Percentiles rank a stretch among this genome's conserved stretches.
Evolutionary conservation across 2,329 filamentous ascomycete genomes (phyloP).

Genomic region (Venturia pyrina): DNA sequence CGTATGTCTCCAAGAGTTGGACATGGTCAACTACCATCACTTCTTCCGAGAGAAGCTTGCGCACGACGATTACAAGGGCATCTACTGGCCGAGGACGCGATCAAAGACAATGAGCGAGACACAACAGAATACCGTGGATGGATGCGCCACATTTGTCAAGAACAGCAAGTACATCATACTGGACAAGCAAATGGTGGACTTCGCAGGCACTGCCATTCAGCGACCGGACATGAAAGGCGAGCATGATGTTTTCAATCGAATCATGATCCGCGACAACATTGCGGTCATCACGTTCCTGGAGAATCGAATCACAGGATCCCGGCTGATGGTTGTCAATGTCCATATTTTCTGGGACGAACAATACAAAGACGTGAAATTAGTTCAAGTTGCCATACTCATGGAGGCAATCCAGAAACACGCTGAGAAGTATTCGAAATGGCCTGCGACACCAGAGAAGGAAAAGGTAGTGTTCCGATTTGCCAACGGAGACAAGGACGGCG

Average conservation of each 20-base stretch:
- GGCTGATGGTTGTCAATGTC: slow-evolving; percentile 85
- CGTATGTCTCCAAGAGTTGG: slow-evolving; percentile 87
- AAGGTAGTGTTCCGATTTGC: slow-evolving; percentile 34
- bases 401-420: slow-evolving; percentile 80
- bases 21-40: slow-evolving; percentile 82
- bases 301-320: slow-evolving; percentile 79
- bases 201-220: slow-evolving; percentile 84
- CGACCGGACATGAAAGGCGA: slow-evolving; percentile 94
- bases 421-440: slow-evolving; percentile 72
- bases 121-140: slow-evolving; percentile 83
- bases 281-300: slow-evolving; percentile 87
- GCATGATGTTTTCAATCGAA: slow-evolving; percentile 94
- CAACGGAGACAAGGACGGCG: slow-evolving; percentile 40
- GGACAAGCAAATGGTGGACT: slow-evolving; percentile 91
- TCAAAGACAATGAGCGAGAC: slow-evolving; percentile 86
- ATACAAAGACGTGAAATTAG: slow-evolving; percentile 87
- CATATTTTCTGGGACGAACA: slow-evolving; percentile 93
- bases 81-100: slow-evolving; percentile 84
- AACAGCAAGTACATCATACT: slow-evolving; percentile 77
- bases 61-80: slow-evolving; percentile 81
- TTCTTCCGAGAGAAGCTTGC: slow-evolving; percentile 83
- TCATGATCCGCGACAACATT: slow-evolving; percentile 98
- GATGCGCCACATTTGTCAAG: slow-evolving; percentile 95
- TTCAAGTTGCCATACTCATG: slow-evolving; percentile 92
- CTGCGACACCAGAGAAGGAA: slow-evolving; percentile 71